Percentiles rank a stretch among this genome's conserved stretches.
phyloP scores from a whole-genome alignment of 495 filamentous ascomycete genomes.

The Hypomontagnella submonticulosa region DNA sequence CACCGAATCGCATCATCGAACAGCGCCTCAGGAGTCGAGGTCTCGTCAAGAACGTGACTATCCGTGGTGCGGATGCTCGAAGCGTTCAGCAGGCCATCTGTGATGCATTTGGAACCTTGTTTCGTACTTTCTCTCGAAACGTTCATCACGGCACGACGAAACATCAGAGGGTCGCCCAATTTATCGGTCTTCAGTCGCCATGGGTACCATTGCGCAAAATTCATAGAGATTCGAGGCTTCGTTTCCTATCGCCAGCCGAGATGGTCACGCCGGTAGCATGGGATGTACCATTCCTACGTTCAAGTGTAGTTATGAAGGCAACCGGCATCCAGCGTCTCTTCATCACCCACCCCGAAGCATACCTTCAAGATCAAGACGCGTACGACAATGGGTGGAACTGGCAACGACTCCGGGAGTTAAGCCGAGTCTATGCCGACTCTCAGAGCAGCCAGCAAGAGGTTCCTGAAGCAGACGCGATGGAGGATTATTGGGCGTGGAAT shows the following conservation, averaged over 20 bases:
- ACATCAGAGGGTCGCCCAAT: slow-evolving; percentile 51
- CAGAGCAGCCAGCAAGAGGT: slow-evolving; percentile 53
- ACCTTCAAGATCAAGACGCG: slow-evolving; percentile 64
- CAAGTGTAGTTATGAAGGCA: slow-evolving; percentile 71
- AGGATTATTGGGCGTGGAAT: slow-evolving; percentile 64
- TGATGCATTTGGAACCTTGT: slow-evolving; percentile 65
- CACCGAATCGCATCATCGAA: slow-evolving; percentile 63
- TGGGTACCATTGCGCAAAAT: slow-evolving; percentile 78
- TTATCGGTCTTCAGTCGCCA: slow-evolving; percentile 62
- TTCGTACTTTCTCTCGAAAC: slow-evolving; percentile 53
- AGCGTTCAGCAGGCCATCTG: slow-evolving; percentile 69
- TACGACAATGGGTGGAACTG: slow-evolving; percentile 67
- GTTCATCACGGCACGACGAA: slow-evolving; percentile 46
- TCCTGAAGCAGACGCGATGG: slow-evolving; percentile 68
- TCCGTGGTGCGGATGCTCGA: slow-evolving; percentile 67
- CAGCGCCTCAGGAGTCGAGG: slow-evolving; percentile 73
- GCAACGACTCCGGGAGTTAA: slow-evolving; percentile 68
- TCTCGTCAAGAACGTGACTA: slow-evolving; percentile 67
- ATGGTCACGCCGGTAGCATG: slow-evolving; percentile 74
- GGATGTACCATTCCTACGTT: slow-evolving; percentile 72
- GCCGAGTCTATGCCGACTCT: slow-evolving; percentile 62
- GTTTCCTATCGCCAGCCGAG: slow-evolving; percentile 71
- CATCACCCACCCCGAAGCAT: slow-evolving; percentile 72
- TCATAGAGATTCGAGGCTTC: slow-evolving; percentile 71
- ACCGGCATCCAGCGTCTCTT: slow-evolving; percentile 68